phyloP scores from a whole-genome alignment of 83 land plant genomes.

The Picea engelmannii region DNA sequence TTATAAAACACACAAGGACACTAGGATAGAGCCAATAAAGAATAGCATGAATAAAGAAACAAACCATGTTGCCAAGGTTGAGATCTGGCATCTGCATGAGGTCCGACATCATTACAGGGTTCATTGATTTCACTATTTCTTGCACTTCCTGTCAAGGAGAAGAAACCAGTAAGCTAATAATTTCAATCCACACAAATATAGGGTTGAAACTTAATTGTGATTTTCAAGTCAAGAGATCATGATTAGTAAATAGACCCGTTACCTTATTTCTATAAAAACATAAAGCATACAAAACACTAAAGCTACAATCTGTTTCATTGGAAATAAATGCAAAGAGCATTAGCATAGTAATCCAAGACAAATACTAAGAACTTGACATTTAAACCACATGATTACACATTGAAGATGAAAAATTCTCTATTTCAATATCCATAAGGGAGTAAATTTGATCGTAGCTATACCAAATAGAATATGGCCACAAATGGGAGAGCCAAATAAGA shows the following conservation, averaged over 20 bases:
- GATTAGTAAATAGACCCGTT: not conserved
- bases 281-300: not conserved
- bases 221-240: not conserved
- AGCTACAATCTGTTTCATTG: not conserved
- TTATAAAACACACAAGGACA: not conserved
- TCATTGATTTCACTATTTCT: conserved; percentile 59
- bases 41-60: conserved; percentile 11
- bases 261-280: not conserved
- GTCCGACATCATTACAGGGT: conserved; percentile 85
- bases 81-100: conserved; percentile 42
- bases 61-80: conserved; percentile 10
- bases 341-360: not conserved
- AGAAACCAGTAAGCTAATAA: too few relatives aligned
- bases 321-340: not conserved
- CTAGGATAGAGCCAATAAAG: not conserved
- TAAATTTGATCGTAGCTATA: not conserved
- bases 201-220: not conserved
- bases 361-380: not conserved
- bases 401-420: not conserved
- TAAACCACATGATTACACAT: not conserved
- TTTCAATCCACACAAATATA: too few relatives aligned
- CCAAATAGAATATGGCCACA: not conserved
- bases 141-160: conserved; percentile 64
- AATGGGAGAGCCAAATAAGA: not conserved
- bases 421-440: not conserved